Conservation (phyloP, 2,329 filamentous ascomycete genomes). For the Lecanoromycetidae sp. region DNA sequence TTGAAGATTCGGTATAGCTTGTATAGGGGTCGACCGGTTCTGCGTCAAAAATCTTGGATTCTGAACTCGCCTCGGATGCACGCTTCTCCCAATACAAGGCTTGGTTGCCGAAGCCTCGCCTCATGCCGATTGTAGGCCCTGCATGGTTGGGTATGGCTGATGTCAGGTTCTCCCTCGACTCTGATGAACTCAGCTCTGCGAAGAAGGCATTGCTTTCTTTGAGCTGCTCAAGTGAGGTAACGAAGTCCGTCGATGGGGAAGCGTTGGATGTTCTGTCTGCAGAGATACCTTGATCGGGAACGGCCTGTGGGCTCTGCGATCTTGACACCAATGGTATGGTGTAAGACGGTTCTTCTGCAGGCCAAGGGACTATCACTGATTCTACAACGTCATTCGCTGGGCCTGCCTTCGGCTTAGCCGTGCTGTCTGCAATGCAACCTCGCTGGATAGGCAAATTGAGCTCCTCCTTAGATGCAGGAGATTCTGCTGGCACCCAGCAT, state of each 20-base stretch:
- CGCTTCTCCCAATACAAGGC: not conserved
- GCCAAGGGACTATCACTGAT: not conserved
- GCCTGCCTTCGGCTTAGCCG: not conserved
- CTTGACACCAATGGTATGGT: not conserved
- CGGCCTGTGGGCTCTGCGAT: not conserved
- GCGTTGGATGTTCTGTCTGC: not conserved
- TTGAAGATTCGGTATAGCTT: slow-evolving; percentile 1
- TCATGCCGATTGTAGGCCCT: not conserved
- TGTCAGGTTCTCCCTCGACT: not conserved
- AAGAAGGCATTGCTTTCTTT: not conserved
- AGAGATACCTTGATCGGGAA: not conserved
- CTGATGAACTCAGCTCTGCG: not conserved
- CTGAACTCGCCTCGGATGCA: not conserved
- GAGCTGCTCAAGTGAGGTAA: not conserved
- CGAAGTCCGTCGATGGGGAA: not conserved
- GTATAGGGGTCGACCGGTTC: not conserved
- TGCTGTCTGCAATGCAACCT: not conserved
- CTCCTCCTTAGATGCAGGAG: not conserved
- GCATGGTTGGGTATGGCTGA: not conserved
- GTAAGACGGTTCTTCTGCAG: not conserved
- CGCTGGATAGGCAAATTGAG: not conserved
- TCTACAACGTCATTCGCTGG: not conserved
- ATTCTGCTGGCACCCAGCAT: not conserved
- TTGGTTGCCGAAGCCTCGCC: not conserved
- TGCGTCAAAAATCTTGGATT: too few species aligned